Percentiles rank a stretch among this genome's conserved stretches.
Evolutionary conservation across 345 rosid species (phyloP).

Genomic region (Litchi chinensis): DNA sequence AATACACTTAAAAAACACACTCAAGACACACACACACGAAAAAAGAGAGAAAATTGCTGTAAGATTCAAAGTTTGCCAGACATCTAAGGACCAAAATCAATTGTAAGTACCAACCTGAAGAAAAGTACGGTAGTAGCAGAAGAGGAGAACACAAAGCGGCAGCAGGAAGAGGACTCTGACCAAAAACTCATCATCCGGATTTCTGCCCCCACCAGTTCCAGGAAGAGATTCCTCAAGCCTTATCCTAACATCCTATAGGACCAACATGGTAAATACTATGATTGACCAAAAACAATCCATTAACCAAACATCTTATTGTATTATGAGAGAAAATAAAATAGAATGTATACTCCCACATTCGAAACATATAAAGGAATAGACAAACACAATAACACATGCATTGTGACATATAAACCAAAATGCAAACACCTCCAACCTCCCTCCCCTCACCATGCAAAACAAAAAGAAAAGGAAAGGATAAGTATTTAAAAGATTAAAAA

Average conservation of each 20-base stretch:
- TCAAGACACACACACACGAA: not conserved
- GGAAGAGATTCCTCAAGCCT: conserved; percentile 84
- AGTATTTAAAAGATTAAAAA: not conserved
- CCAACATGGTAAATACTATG: not conserved
- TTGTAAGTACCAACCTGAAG: conserved; percentile 45
- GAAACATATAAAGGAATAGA: not conserved
- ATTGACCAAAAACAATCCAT: not conserved
- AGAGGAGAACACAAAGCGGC: conserved; percentile 62
- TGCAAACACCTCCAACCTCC: not conserved
- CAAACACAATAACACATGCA: conserved; percentile 1
- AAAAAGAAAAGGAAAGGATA: not conserved
- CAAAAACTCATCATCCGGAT: conserved; percentile 61
- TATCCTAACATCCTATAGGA: conserved; percentile 62
- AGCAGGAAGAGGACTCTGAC: conserved; percentile 74
- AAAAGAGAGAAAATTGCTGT: not conserved
- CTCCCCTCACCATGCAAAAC: not conserved
- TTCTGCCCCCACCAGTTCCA: conserved; percentile 86
- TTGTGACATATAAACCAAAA: not conserved
- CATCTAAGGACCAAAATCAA: not conserved
- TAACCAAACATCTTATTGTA: not conserved
- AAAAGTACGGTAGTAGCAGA: conserved; percentile 50
- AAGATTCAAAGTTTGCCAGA: conserved; percentile 11
- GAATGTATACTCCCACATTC: not conserved
- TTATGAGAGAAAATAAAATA: not conserved
- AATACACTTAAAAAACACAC: not conserved